Percentiles rank a stretch among this genome's conserved stretches.
Conservation (phyloP, 2,329 filamentous ascomycete genomes). For the Paramyrothecium sp. region DNA sequence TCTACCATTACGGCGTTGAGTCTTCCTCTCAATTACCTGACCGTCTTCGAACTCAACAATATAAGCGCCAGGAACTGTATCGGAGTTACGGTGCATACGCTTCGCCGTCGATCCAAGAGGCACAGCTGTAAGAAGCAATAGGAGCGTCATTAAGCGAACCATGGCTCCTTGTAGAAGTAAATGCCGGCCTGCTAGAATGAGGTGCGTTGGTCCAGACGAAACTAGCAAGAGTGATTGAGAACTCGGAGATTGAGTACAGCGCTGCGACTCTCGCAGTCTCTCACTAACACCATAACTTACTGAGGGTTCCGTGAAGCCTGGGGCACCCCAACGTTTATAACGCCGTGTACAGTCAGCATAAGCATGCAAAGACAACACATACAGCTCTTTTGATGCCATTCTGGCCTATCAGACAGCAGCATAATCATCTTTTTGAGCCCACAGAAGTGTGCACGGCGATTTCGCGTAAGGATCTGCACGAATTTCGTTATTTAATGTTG, state of each 20-base stretch:
- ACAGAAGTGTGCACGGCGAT: too few species aligned
- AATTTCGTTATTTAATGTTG: too few species aligned
- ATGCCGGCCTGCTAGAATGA: neutral
- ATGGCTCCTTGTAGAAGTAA: neutral
- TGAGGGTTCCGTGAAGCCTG: too few species aligned
- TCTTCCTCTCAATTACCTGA: neutral
- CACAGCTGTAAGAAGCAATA: neutral
- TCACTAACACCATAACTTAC: neutral
- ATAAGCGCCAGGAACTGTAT: neutral
- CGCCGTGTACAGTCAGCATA: neutral
- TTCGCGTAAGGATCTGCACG: too few species aligned
- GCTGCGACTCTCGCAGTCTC: neutral
- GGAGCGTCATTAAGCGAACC: neutral
- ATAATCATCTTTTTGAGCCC: too few species aligned
- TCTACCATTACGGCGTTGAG: conserved; percentile 3
- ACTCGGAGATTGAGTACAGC: neutral
- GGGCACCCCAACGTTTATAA: neutral
- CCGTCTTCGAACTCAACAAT: neutral
- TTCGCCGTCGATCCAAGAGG: neutral
- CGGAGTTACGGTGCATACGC: neutral
- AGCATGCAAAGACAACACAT: neutral
- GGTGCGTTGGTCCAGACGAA: neutral
- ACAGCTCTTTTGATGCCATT: neutral
- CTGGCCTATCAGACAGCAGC: neutral
- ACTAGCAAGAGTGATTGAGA: neutral